Conservation (phyloP, 1,284 basidiomycete species). For the Ustilago trichophora region DNA sequence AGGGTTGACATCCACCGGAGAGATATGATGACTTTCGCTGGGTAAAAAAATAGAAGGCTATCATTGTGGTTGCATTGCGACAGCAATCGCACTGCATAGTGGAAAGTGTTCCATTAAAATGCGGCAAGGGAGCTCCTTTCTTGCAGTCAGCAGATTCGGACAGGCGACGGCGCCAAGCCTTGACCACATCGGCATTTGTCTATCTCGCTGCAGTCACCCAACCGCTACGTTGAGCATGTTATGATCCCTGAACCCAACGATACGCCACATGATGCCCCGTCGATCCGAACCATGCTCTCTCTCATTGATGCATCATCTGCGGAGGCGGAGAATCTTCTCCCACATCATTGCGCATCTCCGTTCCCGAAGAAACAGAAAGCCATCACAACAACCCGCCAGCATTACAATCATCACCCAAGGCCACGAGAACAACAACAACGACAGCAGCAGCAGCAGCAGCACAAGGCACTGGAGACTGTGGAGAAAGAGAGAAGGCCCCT, state of each 20-base stretch:
- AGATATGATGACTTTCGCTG: too few relatives aligned
- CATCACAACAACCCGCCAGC: background rate
- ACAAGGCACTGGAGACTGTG: background rate
- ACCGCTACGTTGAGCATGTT: too few relatives aligned
- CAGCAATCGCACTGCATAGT: too few relatives aligned
- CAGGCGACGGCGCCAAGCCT: slow-evolving; percentile 8
- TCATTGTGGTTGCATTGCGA: too few relatives aligned
- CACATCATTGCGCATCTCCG: slow-evolving; percentile 14
- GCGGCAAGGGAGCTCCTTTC: too few relatives aligned
- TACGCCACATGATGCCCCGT: slow-evolving; percentile 12
- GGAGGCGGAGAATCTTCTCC: slow-evolving; percentile 16
- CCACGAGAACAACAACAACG: background rate
- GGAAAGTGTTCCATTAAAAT: too few relatives aligned
- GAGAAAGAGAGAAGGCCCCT: slow-evolving; percentile 1
- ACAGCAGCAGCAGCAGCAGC: background rate
- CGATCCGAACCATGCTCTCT: background rate
- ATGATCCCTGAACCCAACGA: background rate
- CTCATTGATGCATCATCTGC: background rate
- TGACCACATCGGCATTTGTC: slow-evolving; percentile 5
- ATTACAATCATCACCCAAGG: background rate
- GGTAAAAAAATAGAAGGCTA: too few relatives aligned
- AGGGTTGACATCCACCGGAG: background rate
- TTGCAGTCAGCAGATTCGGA: too few relatives aligned
- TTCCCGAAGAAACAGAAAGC: background rate
- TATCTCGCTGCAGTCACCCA: background rate